Conservation (phyloP, 768 basidiomycete species). For the Leccinum arenicola region DNA sequence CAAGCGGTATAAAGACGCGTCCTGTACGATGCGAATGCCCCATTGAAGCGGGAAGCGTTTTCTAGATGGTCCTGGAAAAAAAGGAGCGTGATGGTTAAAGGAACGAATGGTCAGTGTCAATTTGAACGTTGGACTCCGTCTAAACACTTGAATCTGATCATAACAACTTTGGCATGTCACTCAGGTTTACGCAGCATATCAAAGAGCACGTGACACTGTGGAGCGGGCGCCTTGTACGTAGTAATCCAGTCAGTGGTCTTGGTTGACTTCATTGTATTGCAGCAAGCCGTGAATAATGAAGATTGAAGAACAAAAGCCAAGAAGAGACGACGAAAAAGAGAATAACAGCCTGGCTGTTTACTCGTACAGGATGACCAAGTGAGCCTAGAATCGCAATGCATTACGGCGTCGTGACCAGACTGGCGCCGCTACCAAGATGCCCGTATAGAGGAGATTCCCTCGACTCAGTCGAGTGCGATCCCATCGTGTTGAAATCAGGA, state of each 20-base stretch:
- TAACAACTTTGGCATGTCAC: conserved; percentile 2
- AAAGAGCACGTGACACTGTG: conserved; percentile 11
- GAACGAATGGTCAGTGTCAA: neutral
- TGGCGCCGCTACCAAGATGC: conserved; percentile 18
- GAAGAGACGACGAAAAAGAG: neutral
- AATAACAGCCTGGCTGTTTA: conserved; percentile 8
- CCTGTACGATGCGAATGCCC: neutral
- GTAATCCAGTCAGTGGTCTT: neutral
- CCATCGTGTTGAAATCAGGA: conserved; percentile 30
- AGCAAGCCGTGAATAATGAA: neutral
- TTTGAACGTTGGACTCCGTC: neutral
- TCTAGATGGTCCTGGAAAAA: neutral
- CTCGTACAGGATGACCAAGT: conserved; percentile 16
- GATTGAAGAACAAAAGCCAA: neutral
- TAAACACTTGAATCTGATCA: neutral
- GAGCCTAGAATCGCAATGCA: conserved; percentile 1
- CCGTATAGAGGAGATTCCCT: conserved; percentile 27
- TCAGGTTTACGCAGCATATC: neutral
- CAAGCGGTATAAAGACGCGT: conserved; percentile 7
- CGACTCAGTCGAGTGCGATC: conserved; percentile 22
- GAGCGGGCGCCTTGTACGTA: neutral
- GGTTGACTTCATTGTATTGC: neutral
- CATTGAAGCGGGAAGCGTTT: conserved; percentile 10
- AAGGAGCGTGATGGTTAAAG: neutral
- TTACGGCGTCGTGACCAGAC: conserved; percentile 30